phyloP scores from a whole-genome alignment of 2,329 filamentous ascomycete genomes.

The Clathrospora elynae region DNA sequence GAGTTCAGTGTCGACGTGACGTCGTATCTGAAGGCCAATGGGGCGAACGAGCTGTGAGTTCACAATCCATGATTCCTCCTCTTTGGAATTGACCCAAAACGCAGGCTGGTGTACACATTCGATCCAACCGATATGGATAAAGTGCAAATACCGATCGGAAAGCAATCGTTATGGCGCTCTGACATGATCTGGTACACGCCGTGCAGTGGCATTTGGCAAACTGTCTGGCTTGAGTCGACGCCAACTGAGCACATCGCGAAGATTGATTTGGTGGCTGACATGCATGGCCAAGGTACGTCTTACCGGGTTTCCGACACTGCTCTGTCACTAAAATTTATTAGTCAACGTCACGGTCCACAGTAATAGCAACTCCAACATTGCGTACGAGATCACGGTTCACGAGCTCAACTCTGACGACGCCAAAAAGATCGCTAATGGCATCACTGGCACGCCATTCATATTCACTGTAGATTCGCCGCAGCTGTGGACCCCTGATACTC shows the following conservation, averaged over 20 bases:
- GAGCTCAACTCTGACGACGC: constrained; percentile 44
- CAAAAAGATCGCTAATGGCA: constrained; percentile 54
- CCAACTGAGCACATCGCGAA: constrained; percentile 62
- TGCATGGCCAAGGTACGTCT: constrained; percentile 39
- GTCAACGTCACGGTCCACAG: constrained; percentile 63
- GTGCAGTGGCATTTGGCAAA: constrained; percentile 76
- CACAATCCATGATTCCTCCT: no score
- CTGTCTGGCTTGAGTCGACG: constrained; percentile 71
- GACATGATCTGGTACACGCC: constrained; percentile 72
- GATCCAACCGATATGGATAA: constrained; percentile 67
- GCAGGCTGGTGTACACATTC: constrained; percentile 66
- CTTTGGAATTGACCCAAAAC: background rate
- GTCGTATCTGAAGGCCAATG: constrained; percentile 47
- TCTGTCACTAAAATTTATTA: constrained; percentile 35
- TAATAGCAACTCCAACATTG: constrained; percentile 42
- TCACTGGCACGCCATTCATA: constrained; percentile 58
- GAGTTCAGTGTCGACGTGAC: constrained; percentile 66
- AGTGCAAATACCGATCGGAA: constrained; percentile 67
- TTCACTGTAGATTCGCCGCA: constrained; percentile 61
- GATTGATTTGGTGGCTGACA: constrained; percentile 62
- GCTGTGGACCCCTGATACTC: constrained; percentile 69
- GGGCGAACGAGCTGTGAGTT: constrained; percentile 60
- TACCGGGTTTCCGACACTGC: background rate
- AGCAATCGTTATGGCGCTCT: constrained; percentile 62
- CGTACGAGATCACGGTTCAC: constrained; percentile 49